Evolutionary conservation across 345 rosid species (phyloP).

Genomic region (Syzygium oleosum): DNA sequence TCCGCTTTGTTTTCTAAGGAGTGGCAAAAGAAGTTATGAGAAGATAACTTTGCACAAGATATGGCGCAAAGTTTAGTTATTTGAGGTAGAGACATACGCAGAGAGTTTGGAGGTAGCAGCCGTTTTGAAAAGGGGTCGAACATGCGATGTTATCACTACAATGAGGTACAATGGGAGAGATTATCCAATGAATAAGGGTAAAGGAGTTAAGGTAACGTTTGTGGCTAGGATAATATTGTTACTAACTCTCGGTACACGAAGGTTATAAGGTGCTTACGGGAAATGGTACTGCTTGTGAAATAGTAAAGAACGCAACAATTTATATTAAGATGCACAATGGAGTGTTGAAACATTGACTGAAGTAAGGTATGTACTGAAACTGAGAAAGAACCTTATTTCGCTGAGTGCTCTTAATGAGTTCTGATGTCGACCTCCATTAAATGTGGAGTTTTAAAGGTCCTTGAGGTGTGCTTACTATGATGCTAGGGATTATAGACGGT

Average conservation of each 20-base stretch:
- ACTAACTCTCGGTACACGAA: not conserved
- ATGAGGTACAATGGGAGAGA: not conserved
- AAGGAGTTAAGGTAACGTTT: not conserved
- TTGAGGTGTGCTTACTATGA: not conserved
- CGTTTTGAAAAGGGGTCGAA: no score
- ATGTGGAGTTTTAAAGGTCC: not conserved
- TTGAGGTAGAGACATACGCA: not conserved
- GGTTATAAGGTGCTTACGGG: not conserved
- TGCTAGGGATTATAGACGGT: not conserved
- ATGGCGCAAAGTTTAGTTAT: not conserved
- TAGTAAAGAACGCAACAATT: not conserved
- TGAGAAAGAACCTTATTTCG: not conserved
- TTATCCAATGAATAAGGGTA: not conserved
- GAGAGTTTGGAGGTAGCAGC: no score
- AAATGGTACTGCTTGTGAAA: not conserved
- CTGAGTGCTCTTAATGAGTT: not conserved
- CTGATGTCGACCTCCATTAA: not conserved
- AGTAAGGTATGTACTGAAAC: not conserved
- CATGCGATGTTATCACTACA: not conserved
- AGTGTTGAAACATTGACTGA: not conserved
- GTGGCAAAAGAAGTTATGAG: not conserved
- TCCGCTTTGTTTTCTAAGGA: not conserved
- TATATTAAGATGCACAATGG: not conserved
- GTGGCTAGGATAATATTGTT: not conserved
- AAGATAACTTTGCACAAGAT: not conserved